phyloP scores from a whole-genome alignment of 768 basidiomycete species.

The Lactarius indigo region DNA sequence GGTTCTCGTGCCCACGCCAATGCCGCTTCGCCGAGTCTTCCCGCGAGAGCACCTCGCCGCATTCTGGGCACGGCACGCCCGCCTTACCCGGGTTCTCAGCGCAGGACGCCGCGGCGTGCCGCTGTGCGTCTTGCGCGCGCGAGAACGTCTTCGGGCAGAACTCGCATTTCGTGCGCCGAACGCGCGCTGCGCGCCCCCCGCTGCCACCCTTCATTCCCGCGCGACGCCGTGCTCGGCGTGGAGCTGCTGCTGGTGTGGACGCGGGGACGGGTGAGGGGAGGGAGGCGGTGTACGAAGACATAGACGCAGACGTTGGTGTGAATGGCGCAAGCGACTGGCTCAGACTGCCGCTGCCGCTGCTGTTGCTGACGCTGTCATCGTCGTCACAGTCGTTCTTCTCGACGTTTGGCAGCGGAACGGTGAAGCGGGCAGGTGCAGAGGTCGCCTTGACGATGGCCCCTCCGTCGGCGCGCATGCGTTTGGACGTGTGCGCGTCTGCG shows the following conservation, averaged over 20 bases:
- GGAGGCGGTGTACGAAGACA: background rate
- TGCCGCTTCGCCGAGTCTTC: slow-evolving; percentile 21
- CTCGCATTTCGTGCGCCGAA: slow-evolving; percentile 3
- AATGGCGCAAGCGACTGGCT: background rate
- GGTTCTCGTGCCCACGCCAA: slow-evolving; percentile 19
- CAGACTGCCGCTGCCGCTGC: background rate
- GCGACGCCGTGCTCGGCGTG: background rate
- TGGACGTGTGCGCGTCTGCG: background rate
- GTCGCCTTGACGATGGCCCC: background rate
- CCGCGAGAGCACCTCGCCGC: slow-evolving; percentile 13
- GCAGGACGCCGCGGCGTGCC: slow-evolving; percentile 15
- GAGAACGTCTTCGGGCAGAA: slow-evolving; percentile 12
- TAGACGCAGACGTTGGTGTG: background rate
- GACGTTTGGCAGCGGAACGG: background rate
- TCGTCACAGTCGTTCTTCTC: background rate
- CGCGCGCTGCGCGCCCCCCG: background rate
- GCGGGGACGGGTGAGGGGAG: background rate
- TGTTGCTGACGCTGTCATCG: background rate
- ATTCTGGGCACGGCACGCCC: slow-evolving; percentile 16
- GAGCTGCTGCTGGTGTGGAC: background rate
- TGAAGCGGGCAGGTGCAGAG: slow-evolving; percentile 6
- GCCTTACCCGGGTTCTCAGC: background rate
- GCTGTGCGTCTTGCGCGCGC: slow-evolving; percentile 18
- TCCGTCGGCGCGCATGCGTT: background rate
- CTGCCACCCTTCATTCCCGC: background rate